These are phyloP conservation scores for Musa balbisiana DNA, from an alignment of 202 grass and related monocot genomes.

Conservation along the genomic window DNA sequence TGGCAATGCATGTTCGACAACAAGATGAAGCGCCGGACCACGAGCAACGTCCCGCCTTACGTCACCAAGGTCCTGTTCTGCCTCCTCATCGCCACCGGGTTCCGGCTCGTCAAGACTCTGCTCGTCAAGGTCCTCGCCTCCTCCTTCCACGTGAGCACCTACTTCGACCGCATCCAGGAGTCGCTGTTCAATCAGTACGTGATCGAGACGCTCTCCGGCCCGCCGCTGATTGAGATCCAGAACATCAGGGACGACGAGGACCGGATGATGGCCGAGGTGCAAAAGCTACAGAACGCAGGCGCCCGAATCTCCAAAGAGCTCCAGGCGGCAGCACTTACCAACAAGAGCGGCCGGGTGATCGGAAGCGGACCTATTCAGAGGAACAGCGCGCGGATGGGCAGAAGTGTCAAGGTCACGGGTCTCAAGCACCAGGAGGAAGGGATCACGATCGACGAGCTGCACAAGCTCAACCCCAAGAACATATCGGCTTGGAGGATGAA, in stretches of 20 bases:
- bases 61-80: conserved; percentile 74
- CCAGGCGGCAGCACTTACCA: conserved; percentile 29
- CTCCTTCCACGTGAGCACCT: conserved; percentile 80
- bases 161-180: conserved; percentile 92
- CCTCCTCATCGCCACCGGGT: conserved; percentile 47
- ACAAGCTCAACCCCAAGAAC: conserved; percentile 74
- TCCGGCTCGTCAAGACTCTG: conserved; percentile 77
- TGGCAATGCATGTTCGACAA: conserved; percentile 74
- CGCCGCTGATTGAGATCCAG: conserved; percentile 25
- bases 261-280: conserved; percentile 51
- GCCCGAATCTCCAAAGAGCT: conserved; percentile 51
- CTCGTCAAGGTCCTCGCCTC: conserved; percentile 76
- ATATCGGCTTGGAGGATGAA: conserved; percentile 97
- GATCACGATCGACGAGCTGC: conserved; percentile 61
- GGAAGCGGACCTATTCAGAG: background rate
- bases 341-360: conserved; percentile 33
- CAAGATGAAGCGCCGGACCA: conserved; percentile 25
- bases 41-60: conserved; percentile 50
- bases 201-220: conserved; percentile 69
- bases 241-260: conserved; percentile 35
- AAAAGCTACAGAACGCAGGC: conserved; percentile 63
- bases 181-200: conserved; percentile 81
- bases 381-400: conserved; percentile 18
- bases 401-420: conserved; percentile 29
- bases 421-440: conserved; percentile 46